Conservation (phyloP, 495 filamentous ascomycete genomes). For the Penicillium alfredii region DNA sequence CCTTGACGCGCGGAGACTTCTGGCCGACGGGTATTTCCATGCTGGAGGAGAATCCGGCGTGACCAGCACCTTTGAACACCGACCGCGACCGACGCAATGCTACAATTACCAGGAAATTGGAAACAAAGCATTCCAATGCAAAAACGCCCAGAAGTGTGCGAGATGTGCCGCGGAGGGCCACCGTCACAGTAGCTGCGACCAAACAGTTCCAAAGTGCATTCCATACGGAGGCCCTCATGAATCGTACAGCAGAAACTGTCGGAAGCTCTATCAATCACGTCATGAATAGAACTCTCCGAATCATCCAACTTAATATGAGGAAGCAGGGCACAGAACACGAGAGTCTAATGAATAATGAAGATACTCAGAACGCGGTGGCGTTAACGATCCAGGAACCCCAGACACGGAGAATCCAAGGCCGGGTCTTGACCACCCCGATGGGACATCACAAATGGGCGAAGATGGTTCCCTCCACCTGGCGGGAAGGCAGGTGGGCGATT, state of each 20-base stretch:
- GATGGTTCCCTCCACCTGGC: conserved; percentile 17
- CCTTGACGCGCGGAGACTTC: conserved; percentile 19
- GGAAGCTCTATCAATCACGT: conserved; percentile 16
- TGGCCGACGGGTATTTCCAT: conserved; percentile 22
- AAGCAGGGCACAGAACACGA: conserved; percentile 22
- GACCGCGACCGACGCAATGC: conserved; percentile 21
- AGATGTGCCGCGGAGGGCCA: conserved; percentile 23
- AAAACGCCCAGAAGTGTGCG: conserved; percentile 21
- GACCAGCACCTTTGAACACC: conserved; percentile 21
- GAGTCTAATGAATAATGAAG: conserved; percentile 26
- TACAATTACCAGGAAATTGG: conserved; percentile 27
- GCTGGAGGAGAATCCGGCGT: conserved; percentile 19
- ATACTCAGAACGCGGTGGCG: conserved; percentile 10
- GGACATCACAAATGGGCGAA: conserved; percentile 27
- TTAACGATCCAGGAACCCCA: conserved; percentile 24
- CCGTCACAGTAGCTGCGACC: conserved; percentile 16
- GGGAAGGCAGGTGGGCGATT: conserved; percentile 20
- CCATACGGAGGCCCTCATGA: conserved; percentile 22
- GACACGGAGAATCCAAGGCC: conserved; percentile 18
- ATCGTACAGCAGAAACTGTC: conserved; percentile 27
- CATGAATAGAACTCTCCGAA: conserved; percentile 24
- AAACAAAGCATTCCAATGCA: conserved; percentile 19
- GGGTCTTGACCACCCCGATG: conserved; percentile 19
- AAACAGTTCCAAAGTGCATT: conserved; percentile 18
- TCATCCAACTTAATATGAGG: no score